Conservation (phyloP, 352 stramenopile species). For the Blastocystis sp. region DNA sequence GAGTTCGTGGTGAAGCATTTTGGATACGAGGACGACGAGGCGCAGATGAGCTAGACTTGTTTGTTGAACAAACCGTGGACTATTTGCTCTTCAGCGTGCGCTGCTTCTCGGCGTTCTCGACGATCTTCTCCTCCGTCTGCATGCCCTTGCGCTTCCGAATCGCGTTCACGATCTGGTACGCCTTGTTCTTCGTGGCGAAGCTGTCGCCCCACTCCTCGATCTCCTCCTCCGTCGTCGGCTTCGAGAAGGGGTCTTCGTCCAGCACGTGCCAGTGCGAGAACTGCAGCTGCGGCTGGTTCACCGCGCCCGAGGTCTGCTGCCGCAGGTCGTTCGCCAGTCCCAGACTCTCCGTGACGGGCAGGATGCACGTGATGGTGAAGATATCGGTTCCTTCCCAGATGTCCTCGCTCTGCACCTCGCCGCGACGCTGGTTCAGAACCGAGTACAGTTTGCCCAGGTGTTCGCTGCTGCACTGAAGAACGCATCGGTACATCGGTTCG, state of each 20-base stretch:
- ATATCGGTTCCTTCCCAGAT: slow-evolving; percentile 89
- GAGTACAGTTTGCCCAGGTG: slow-evolving; percentile 91
- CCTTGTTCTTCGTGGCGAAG: slow-evolving; percentile 85
- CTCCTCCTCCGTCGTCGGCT: slow-evolving; percentile 91
- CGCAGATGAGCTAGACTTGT: slow-evolving; percentile 77
- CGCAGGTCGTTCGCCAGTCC: slow-evolving; percentile 89
- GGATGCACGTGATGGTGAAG: slow-evolving; percentile 88
- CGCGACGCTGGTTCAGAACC: slow-evolving; percentile 89
- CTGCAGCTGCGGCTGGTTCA: slow-evolving; percentile 91
- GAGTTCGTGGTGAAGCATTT: slow-evolving; percentile 96
- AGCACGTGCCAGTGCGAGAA: slow-evolving; percentile 92
- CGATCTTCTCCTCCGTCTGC: slow-evolving; percentile 90
- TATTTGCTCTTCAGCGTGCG: slow-evolving; percentile 87
- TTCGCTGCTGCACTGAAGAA: slow-evolving; percentile 79
- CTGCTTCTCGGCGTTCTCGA: slow-evolving; percentile 93
- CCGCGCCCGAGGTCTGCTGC: slow-evolving; percentile 90
- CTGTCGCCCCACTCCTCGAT: slow-evolving; percentile 91
- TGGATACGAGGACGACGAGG: slow-evolving; percentile 93
- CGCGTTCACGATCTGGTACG: slow-evolving; percentile 90
- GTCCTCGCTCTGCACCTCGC: slow-evolving; percentile 86
- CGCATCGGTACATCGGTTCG: slow-evolving; percentile 73
- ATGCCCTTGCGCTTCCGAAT: slow-evolving; percentile 91
- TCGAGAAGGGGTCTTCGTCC: slow-evolving; percentile 93
- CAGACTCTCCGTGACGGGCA: slow-evolving; percentile 91
- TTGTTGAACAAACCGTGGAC: slow-evolving; percentile 75